These are phyloP conservation scores for Furcasterigmium sp. DNA, from an alignment of 2,329 filamentous ascomycete genomes.

Conservation along the genomic window DNA sequence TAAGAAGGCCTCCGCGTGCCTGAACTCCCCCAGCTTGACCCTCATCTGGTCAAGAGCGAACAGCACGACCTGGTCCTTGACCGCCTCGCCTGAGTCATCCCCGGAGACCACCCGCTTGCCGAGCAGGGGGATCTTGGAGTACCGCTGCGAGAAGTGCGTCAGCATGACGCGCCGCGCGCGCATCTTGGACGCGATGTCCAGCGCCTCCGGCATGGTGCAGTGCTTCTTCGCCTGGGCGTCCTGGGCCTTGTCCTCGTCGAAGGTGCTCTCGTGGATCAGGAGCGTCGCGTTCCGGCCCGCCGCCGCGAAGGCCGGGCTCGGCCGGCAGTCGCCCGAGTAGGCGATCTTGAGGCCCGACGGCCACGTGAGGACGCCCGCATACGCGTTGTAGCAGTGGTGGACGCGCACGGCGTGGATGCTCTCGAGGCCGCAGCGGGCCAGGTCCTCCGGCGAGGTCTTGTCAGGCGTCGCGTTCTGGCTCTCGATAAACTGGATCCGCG, in stretches of 20 bases:
- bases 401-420: conserved; percentile 65
- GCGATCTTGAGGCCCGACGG: conserved; percentile 77
- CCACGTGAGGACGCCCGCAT: conserved; percentile 74
- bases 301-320: conserved; percentile 60
- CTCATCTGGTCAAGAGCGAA: conserved; percentile 78
- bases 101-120: conserved; percentile 28
- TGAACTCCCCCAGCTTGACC: conserved; percentile 65
- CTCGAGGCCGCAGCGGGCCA: conserved; percentile 54
- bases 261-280: conserved; percentile 92
- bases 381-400: conserved; percentile 72
- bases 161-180: conserved; percentile 72
- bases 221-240: conserved; percentile 89
- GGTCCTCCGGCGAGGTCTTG: conserved; percentile 15
- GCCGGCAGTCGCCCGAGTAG: conserved; percentile 92
- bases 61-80: conserved; percentile 56
- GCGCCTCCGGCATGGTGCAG: conserved; percentile 80
- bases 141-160: conserved; percentile 94
- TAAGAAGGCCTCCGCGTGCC: conserved; percentile 57
- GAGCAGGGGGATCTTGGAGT: conserved; percentile 66
- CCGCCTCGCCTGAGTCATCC: conserved; percentile 17
- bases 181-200: conserved; percentile 74
- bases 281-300: conserved; percentile 75
- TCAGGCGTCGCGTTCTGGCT: conserved; percentile 8
- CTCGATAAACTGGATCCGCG: conserved; percentile 32
- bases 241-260: conserved; percentile 74